Evolutionary conservation across 148 eudicot species (phyloP).

Genomic region (Cornus kousa): DNA sequence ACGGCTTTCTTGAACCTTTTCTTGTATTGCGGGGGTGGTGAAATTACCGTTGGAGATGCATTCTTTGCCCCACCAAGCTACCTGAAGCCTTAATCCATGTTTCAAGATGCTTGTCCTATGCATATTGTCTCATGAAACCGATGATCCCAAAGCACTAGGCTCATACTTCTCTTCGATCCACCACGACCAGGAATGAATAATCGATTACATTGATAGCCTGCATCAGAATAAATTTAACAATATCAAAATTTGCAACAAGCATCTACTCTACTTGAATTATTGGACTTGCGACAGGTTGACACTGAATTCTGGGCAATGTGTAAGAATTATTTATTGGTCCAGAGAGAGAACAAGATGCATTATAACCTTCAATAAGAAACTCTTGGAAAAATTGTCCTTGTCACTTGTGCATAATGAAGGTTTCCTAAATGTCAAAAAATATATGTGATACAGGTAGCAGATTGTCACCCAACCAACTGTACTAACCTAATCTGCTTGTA

Average conservation of each 20-base stretch:
- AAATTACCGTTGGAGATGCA: conserved; percentile 83
- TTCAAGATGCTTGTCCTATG: conserved; percentile 98
- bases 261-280: background rate
- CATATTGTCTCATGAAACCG: conserved; percentile 97
- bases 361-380: background rate
- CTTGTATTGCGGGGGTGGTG: conserved; percentile 97
- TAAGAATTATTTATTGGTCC: background rate
- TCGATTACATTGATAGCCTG: conserved; percentile 98
- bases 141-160: conserved; percentile 92
- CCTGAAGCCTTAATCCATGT: conserved; percentile 98
- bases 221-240: conserved; percentile 20
- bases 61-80: conserved; percentile 92
- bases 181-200: conserved; percentile 84
- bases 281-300: background rate
- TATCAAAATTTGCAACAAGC: background rate
- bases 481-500: background rate
- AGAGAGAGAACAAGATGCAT: background rate
- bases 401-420: background rate
- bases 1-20: conserved; percentile 93
- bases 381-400: background rate
- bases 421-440: background rate
- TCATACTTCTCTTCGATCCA: conserved; percentile 89
- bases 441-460: background rate
- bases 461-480: background rate
- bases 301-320: background rate